Conservation (phyloP, 106 monocot species). For the Acorus gramineus region DNA sequence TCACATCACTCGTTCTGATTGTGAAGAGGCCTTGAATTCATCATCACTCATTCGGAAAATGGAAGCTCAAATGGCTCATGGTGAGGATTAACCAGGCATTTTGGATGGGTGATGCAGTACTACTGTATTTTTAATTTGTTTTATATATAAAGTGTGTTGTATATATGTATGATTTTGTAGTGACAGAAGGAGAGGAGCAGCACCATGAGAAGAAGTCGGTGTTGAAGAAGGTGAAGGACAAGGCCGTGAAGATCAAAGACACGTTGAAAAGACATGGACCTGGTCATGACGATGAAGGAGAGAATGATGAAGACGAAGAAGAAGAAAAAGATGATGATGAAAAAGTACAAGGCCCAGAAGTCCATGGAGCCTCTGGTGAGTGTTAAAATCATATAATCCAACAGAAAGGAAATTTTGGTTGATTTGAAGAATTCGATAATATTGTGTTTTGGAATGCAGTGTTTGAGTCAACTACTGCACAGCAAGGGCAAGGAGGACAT, state of each 20-base stretch:
- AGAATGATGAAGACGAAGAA: not conserved
- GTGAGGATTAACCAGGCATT: too few species aligned
- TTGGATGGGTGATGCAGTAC: not conserved
- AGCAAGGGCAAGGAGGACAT: not conserved
- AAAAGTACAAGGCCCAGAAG: constrained; percentile 10
- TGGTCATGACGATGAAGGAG: not conserved
- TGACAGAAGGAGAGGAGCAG: constrained; percentile 14
- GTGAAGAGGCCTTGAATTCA: too few species aligned
- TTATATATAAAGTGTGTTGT: too few species aligned
- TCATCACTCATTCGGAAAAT: too few species aligned
- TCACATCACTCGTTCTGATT: too few species aligned
- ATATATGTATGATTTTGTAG: too few species aligned
- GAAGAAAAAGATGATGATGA: constrained; percentile 20
- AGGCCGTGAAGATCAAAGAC: constrained; percentile 47
- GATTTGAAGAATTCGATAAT: too few species aligned
- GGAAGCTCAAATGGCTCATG: too few species aligned
- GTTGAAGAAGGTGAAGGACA: constrained; percentile 42
- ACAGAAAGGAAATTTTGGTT: too few species aligned
- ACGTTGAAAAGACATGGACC: constrained; percentile 16
- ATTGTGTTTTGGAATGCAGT: not conserved
- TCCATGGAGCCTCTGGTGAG: constrained; percentile 32
- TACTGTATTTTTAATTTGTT: too few species aligned
- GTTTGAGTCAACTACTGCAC: not conserved
- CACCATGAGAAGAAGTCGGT: constrained; percentile 35
- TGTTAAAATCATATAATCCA: not conserved